phyloP scores from a whole-genome alignment of 2,329 filamentous ascomycete genomes.

The Apiospora marii region DNA sequence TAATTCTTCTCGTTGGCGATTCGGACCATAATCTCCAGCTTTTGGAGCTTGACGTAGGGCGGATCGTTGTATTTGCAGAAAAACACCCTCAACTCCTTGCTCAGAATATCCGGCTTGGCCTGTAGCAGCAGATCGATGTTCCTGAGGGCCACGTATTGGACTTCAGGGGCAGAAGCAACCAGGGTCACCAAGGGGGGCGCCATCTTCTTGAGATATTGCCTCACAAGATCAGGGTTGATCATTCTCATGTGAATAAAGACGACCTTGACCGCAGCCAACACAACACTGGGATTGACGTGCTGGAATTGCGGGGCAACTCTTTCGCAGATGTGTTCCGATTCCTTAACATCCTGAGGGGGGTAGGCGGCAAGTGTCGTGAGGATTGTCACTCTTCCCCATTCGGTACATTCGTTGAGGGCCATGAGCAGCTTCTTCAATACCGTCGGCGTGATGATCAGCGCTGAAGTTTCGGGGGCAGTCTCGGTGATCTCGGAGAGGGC shows the following conservation, averaged over 20 bases:
- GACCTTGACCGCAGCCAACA: conserved; percentile 95
- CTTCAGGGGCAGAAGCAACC: conserved; percentile 93
- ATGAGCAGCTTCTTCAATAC: conserved; percentile 95
- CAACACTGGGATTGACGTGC: conserved; percentile 96
- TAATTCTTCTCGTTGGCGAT: conserved; percentile 98
- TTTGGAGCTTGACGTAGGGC: conserved; percentile 95
- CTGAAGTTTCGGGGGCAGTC: conserved; percentile 87
- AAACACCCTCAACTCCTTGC: conserved; percentile 97
- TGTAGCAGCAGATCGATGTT: conserved; percentile 97
- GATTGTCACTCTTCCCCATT: conserved; percentile 97
- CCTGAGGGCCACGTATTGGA: conserved; percentile 94
- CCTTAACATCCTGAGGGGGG: conserved; percentile 85
- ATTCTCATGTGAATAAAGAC: conserved; percentile 96
- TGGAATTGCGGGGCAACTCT: conserved; percentile 96
- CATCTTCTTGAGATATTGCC: conserved; percentile 97
- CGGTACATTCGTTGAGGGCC: conserved; percentile 96
- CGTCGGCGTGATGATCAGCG: conserved; percentile 80
- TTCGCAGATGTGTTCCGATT: conserved; percentile 98
- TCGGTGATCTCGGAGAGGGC: conserved; percentile 92
- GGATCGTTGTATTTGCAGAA: conserved; percentile 99
- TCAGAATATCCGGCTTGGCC: conserved; percentile 94
- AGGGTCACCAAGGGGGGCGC: conserved; percentile 94
- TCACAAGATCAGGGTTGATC: conserved; percentile 78
- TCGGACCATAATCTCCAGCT: conserved; percentile 98
- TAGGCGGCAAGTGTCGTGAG: conserved; percentile 90